Percentiles rank a stretch among this genome's conserved stretches.
Conservation (phyloP, 2,329 filamentous ascomycete genomes). For the Thielaviopsis musarum region DNA sequence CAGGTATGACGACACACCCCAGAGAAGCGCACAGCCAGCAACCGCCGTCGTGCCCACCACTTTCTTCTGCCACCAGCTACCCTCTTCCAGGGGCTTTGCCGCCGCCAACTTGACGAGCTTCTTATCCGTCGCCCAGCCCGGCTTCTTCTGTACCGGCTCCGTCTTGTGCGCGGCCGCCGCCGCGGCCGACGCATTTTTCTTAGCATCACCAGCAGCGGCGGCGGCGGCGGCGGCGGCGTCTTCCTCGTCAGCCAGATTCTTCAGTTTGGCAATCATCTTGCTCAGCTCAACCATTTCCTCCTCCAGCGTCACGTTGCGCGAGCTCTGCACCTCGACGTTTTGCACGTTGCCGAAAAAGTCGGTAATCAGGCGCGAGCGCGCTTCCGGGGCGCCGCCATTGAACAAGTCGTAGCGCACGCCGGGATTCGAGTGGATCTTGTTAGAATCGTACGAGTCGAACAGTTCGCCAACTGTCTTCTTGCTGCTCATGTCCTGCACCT, state of each 20-base stretch:
- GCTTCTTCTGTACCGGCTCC: not conserved
- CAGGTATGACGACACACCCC: slow-evolving; percentile 39
- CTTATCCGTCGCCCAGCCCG: slow-evolving; percentile 11
- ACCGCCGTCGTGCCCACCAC: slow-evolving; percentile 43
- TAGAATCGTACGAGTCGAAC: slow-evolving; percentile 89
- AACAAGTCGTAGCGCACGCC: slow-evolving; percentile 95
- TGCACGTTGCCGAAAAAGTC: slow-evolving; percentile 99
- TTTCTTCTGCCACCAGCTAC: slow-evolving; percentile 52
- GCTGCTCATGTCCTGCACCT: slow-evolving; percentile 69
- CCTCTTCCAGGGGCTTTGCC: slow-evolving; percentile 45
- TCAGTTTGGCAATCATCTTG: slow-evolving; percentile 41
- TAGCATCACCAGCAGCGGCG: slow-evolving; percentile 3
- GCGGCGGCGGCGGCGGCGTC: slow-evolving; percentile 18
- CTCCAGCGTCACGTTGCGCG: slow-evolving; percentile 39
- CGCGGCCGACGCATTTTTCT: slow-evolving; percentile 9
- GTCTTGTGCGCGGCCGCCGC: slow-evolving; percentile 7
- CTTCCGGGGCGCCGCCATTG: slow-evolving; percentile 60
- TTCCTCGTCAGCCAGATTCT: slow-evolving; percentile 30
- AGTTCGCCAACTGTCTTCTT: slow-evolving; percentile 85
- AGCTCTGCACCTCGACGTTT: slow-evolving; percentile 73
- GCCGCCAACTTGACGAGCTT: slow-evolving; percentile 10
- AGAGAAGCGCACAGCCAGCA: slow-evolving; percentile 42
- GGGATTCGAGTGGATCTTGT: slow-evolving; percentile 84
- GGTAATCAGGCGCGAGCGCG: slow-evolving; percentile 66
- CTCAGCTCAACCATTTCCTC: slow-evolving; percentile 68